These are phyloP conservation scores for Lactarius akahatsu DNA, from an alignment of 768 basidiomycete genomes.

Conservation along the genomic window DNA sequence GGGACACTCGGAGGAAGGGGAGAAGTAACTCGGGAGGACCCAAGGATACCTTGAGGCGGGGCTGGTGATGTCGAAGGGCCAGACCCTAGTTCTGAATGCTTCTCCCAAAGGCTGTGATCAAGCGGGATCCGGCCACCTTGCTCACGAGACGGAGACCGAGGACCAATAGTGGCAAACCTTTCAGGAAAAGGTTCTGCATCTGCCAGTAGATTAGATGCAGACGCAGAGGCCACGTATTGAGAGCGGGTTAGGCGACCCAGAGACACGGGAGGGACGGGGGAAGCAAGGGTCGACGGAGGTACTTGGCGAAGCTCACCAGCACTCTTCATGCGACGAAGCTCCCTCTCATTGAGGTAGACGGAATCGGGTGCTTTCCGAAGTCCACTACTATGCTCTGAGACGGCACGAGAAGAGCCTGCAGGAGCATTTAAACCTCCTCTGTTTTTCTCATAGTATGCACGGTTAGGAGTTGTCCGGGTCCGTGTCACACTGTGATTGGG, in stretches of 20 bases:
- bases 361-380: slow-evolving; percentile 39
- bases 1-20: slow-evolving; percentile 12
- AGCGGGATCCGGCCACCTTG: slow-evolving; percentile 42
- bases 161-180: slow-evolving; percentile 70
- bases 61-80: neutral
- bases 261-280: slow-evolving; percentile 36
- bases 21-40: neutral
- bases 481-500: slow-evolving; percentile 43
- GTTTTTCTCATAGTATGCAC: slow-evolving; percentile 37
- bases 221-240: slow-evolving; percentile 60
- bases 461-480: slow-evolving; percentile 73
- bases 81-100: slow-evolving; percentile 1
- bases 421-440: slow-evolving; percentile 22
- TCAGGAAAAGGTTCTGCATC: slow-evolving; percentile 45
- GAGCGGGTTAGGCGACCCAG: slow-evolving; percentile 45
- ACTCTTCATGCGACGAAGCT: slow-evolving; percentile 64
- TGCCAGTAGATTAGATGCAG: slow-evolving; percentile 63
- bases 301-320: slow-evolving; percentile 72
- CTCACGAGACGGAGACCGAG: slow-evolving; percentile 41
- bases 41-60: neutral
- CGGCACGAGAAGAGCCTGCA: slow-evolving; percentile 11
- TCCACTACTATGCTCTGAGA: slow-evolving; percentile 14
- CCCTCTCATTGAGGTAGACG: slow-evolving; percentile 37
- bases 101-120: slow-evolving; percentile 50
- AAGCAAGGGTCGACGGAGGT: slow-evolving; percentile 33